A percentile compares a stretch with the other conserved stretches of the same genome.
Conservation (phyloP, 495 filamentous ascomycete species). For the Aspergillus conjunctus region DNA sequence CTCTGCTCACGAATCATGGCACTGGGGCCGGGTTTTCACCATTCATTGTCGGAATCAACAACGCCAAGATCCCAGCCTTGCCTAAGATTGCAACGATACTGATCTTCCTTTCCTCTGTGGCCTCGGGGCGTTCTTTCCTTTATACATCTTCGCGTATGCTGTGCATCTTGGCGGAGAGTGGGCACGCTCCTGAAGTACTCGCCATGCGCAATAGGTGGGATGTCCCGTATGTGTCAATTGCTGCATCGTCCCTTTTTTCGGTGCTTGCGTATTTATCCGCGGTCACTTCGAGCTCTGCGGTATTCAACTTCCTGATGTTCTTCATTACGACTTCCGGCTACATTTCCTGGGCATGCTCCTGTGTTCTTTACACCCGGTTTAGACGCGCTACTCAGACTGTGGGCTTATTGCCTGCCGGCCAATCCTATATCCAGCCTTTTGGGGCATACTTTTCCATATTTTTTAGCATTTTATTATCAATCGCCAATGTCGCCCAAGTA, state of each 20-base stretch:
- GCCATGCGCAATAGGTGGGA: constrained; percentile 43
- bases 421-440: constrained; percentile 53
- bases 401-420: constrained; percentile 43
- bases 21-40: constrained; percentile 50
- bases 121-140: constrained; percentile 63
- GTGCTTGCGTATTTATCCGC: constrained; percentile 40
- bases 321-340: constrained; percentile 62
- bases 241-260: constrained; percentile 42
- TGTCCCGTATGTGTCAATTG: constrained; percentile 52
- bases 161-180: constrained; percentile 49
- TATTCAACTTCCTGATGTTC: constrained; percentile 57
- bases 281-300: constrained; percentile 31
- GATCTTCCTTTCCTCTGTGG: constrained; percentile 73
- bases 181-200: constrained; percentile 49
- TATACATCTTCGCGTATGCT: constrained; percentile 57
- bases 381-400: constrained; percentile 47
- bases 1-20: constrained; percentile 50
- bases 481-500: constrained; percentile 57
- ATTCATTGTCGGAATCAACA: constrained; percentile 38
- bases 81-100: constrained; percentile 67
- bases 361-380: constrained; percentile 59
- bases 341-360: constrained; percentile 61
- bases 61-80: constrained; percentile 57
- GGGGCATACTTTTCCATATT: constrained; percentile 52
- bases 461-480: constrained; percentile 48